Percentiles rank a stretch among this genome's conserved stretches.
These are phyloP conservation scores for Psilocybe azurescens DNA, from an alignment of 768 basidiomycete genomes.

Conservation along the genomic window DNA sequence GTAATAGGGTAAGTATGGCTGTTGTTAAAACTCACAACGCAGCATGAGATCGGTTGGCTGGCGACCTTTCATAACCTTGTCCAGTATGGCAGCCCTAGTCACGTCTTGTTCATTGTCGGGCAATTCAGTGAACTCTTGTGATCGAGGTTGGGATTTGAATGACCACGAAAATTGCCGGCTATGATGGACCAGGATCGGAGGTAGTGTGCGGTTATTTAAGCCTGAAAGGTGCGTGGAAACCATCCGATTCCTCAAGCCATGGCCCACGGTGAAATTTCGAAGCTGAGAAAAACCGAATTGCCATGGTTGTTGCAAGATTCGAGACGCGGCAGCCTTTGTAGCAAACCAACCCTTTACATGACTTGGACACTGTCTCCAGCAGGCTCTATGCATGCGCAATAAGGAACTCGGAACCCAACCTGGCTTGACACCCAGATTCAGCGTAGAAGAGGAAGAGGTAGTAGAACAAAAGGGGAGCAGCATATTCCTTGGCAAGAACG, in stretches of 20 bases:
- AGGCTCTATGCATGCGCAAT: constrained; percentile 50
- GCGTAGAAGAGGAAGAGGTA: constrained; percentile 11
- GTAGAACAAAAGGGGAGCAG: constrained; percentile 12
- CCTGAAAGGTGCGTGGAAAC: constrained; percentile 2
- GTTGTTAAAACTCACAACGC: constrained; percentile 67
- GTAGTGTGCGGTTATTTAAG: background rate
- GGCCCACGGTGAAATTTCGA: constrained; percentile 18
- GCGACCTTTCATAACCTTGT: constrained; percentile 86
- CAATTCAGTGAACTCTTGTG: constrained; percentile 33
- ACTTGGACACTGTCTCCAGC: constrained; percentile 34
- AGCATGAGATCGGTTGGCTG: constrained; percentile 91
- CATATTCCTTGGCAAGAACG: constrained; percentile 13
- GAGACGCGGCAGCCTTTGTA: constrained; percentile 8
- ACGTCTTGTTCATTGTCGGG: constrained; percentile 66
- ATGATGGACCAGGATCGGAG: constrained; percentile 8
- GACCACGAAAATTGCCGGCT: constrained; percentile 39
- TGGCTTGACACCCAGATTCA: constrained; percentile 19
- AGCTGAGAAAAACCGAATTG: constrained; percentile 6
- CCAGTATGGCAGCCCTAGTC: constrained; percentile 74
- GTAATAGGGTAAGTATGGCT: constrained; percentile 11
- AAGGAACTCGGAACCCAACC: constrained; percentile 11
- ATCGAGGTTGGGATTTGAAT: constrained; percentile 33
- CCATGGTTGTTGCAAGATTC: constrained; percentile 6
- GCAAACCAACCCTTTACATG: constrained; percentile 43
- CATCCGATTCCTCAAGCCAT: constrained; percentile 9